Evolutionary conservation across 2,329 filamentous ascomycete species (phyloP), one percentile per base, ranked within the genome.

Genomic region (Pyrenophora teres): DNA sequence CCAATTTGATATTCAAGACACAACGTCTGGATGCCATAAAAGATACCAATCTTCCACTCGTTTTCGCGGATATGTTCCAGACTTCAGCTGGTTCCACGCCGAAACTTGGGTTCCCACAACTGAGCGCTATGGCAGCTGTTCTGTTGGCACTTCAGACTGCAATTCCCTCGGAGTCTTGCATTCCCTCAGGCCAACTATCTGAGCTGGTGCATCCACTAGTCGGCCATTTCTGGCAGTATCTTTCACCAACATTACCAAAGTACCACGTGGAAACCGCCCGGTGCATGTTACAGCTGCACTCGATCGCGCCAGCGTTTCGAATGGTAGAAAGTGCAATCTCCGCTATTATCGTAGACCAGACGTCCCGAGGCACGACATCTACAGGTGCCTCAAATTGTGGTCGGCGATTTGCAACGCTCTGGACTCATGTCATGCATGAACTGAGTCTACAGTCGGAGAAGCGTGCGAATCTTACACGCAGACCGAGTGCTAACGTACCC

Each of bases 211-310:
- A 84, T 16, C 80, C 83, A 23, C 76, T 97, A 18, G 86, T 94
- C 13, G 79, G 79, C 1, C 83, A 87, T 49, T 81, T 93, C 0
- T 99, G 94, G 94, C 73, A 78, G 4, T 91, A 90, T 65, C 76
- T 99, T 33, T 89, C 91, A 0, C 87, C 90, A n/a, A 81, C 86
- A 10, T 87, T 87, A 56, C 92, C 92, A 0, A 96, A 96, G 68
- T 95, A 93, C 61, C 94, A 97, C 67, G 92, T 99, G 27, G 95
- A 99, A 76, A 87, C 92, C 15, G 90, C 95, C 7, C 86, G 89
- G 50, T 88, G 86, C 61, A 77, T 99, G 33, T 96, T 94, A 90
- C 86, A 91, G 59, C 77, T 99, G 44, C 92, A 97, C 62, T 83
- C 86, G 0, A 81, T 96, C 10, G 83, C 87, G 1, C 77, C 81